Percentiles rank a stretch among this genome's conserved stretches.
Evolutionary conservation across 2,329 filamentous ascomycete species (phyloP).

Genomic region (Beauveria bassiana): DNA sequence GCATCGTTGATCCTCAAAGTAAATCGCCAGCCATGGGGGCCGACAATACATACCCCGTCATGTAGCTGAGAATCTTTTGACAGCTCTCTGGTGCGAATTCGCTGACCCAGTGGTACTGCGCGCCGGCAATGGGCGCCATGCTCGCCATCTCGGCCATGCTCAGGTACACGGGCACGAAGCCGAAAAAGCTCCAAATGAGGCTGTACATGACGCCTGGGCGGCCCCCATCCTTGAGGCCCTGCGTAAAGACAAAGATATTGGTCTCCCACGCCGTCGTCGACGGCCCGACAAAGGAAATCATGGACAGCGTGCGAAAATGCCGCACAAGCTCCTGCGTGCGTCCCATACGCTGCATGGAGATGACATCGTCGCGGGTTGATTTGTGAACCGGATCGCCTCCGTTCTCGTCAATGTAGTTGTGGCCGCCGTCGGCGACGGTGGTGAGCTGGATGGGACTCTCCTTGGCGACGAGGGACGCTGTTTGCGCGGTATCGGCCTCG

Average conservation of each 20-base stretch:
- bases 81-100: conserved; percentile 13
- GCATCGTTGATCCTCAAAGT: neutral
- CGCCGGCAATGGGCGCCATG: conserved; percentile 18
- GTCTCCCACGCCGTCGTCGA: conserved; percentile 9
- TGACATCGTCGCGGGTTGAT: neutral
- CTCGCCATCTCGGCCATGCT: conserved; percentile 19
- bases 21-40: neutral
- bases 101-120: conserved; percentile 18
- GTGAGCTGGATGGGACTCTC: neutral
- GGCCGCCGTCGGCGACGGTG: neutral
- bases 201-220: conserved; percentile 9
- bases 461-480: neutral
- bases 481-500: neutral
- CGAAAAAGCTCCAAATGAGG: conserved; percentile 8
- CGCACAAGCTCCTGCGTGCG: conserved; percentile 10
- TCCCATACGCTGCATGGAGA: conserved; percentile 10
- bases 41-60: conserved; percentile 6
- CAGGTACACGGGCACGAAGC: conserved; percentile 11
- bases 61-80: conserved; percentile 10
- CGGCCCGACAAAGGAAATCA: conserved; percentile 9
- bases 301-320: conserved; percentile 7
- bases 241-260: conserved; percentile 9
- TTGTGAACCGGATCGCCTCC: neutral
- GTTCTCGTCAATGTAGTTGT: neutral
- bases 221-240: conserved; percentile 11